Percentiles rank a stretch among this genome's conserved stretches.
phyloP scores from a whole-genome alignment of 106 monocot species.

The Iris macrosiphon region DNA sequence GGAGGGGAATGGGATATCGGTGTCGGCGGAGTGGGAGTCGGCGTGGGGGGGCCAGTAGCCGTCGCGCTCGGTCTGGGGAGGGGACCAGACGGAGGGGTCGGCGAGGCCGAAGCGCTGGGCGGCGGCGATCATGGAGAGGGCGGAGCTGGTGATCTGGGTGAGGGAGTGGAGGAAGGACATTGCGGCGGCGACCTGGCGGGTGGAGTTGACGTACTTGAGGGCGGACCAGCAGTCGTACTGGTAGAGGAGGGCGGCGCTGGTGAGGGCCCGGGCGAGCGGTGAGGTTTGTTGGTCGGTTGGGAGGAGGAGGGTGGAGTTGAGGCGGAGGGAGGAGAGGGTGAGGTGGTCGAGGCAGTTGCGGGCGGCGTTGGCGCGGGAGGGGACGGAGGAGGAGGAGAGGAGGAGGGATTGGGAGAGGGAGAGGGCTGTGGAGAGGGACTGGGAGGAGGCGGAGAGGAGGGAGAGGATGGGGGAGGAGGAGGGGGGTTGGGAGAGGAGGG shows the following conservation, averaged over 20 bases:
- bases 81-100: slow-evolving; percentile 30
- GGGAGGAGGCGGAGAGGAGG: slow-evolving; percentile 17
- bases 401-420: slow-evolving; percentile 43
- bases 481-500: slow-evolving; percentile 18
- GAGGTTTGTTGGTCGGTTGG: neutral
- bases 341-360: slow-evolving; percentile 43
- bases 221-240: slow-evolving; percentile 87
- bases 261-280: slow-evolving; percentile 18
- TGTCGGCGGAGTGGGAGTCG: neutral
- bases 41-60: slow-evolving; percentile 42
- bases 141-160: slow-evolving; percentile 27
- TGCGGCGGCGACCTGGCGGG: slow-evolving; percentile 30
- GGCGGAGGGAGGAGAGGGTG: slow-evolving; percentile 25
- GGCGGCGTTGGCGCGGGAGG: slow-evolving; percentile 35
- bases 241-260: slow-evolving; percentile 58
- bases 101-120: slow-evolving; percentile 34
- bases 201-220: slow-evolving; percentile 65
- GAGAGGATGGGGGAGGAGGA: slow-evolving; percentile 24
- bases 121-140: slow-evolving; percentile 41
- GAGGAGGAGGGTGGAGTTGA: neutral
- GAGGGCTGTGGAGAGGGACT: slow-evolving; percentile 18
- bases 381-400: slow-evolving; percentile 30
- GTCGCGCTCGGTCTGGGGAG: slow-evolving; percentile 81
- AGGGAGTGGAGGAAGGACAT: slow-evolving; percentile 38
- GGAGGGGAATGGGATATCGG: slow-evolving; percentile 2